Evolutionary conservation across 129 eudicot species (phyloP), one percentile per base, ranked within the genome.

Genomic region (Tagetes patula): DNA sequence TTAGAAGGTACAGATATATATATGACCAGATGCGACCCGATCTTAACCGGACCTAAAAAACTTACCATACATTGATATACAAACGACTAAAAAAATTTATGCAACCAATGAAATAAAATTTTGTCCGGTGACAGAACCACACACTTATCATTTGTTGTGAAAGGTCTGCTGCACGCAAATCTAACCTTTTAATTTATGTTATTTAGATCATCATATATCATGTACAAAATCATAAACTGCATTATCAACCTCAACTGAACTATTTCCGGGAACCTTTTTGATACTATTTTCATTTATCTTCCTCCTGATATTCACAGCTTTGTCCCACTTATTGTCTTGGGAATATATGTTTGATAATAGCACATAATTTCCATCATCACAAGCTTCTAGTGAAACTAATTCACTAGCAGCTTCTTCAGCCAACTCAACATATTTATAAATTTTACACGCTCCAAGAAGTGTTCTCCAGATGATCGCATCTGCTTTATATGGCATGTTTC

Each of bases 291-390:
- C 80, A 66, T 82, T 80, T 70, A 81, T 48, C 42, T 67, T 63
- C 36, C 75, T 82, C 74, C 96, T 82, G 65, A 92, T 30, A 59
- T 74, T 32, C 27, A 80, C 48, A 71, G 82, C 89, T 66, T 85
- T 75, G 13, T 87, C 96, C 96, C 96, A 92, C 84, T 85, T 86
- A 20, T 84, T 82, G 2, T 78, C 91, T 56, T 87, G 80, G 34
- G 94, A 91, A 80, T 92, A 89, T 83, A 92, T 84, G 65, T 85
- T 89, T n/a, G 94, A 87, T 65, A 91, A 82, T 38, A 92, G 40
- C 20, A 89, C 82, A 68, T 87, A 87, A 67, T 89, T 92, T 49
- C 94, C 96, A 47, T 85, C 85, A 56, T 68, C 80, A 9, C 71
- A 74, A 6, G 84, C 91, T 66, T 89, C 89, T 3, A 87, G 33